Evolutionary conservation across 148 eudicot species (phyloP), one percentile per base, ranked within the genome.

Genomic region (Camellia japonica): DNA sequence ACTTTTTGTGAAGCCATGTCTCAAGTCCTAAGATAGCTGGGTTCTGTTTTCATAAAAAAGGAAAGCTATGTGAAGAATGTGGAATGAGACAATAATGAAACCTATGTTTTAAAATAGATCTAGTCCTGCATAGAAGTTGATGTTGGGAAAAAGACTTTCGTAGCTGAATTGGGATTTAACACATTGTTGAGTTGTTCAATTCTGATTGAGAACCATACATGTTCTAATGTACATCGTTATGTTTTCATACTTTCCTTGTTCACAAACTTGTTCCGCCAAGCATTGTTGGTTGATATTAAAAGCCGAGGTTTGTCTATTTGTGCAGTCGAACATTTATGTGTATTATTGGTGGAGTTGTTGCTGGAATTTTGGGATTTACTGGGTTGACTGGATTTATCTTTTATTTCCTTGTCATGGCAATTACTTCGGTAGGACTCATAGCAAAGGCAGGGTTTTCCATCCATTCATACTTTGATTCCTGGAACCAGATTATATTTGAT

Each of bases 291-390:
- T 43, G 18, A 49, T 73, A 51, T 49, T 19, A 56, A 63, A 71
- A 15, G n/a, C 74, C 4, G 13, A 23, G n/a, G 30, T 71, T 70
- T 52, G 5, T 80, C 75, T 58, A 14, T 82, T 12, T 80, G 13
- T 88, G 90, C 97, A 94, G 98, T 89, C 98, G 98, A 60, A 94
- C 97, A 69, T 94, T 94, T 84, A 87, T 93, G 93, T 90, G 95
- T 69, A 94, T 94, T 73, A 83, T 94, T 81, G 98, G 93, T 72
- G 98, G 98, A 77, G 92, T 94, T 76, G 87, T 91, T 81, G 98
- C 98, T 18, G 97, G 97, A 58, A 87, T 92, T 60, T 76, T 88
- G 63, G 97, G 97, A n/a, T 86, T 92, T n/a, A 96, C 92, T 3
- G 89, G 98, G 79, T 86, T 93, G 76, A 81, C 80, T 86, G 99